phyloP scores from a whole-genome alignment of 176 grass and related monocot species.

The Rhynchospora breviuscula region DNA sequence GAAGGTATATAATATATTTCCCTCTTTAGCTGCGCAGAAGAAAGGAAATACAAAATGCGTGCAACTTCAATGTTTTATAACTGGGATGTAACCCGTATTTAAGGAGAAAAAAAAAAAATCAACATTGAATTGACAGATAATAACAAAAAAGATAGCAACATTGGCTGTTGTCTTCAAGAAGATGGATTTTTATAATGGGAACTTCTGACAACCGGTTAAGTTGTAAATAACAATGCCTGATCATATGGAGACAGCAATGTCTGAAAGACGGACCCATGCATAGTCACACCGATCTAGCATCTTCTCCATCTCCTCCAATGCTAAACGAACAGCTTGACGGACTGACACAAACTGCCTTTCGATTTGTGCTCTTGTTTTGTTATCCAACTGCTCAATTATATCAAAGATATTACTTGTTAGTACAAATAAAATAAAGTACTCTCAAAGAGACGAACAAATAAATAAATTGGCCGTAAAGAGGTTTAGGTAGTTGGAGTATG shows the following conservation, averaged over 20 bases:
- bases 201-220: background rate
- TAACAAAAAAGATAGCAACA: background rate
- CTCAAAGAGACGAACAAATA: background rate
- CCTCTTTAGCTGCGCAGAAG: background rate
- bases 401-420: conserved; percentile 20
- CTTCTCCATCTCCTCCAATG: conserved; percentile 62
- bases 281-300: conserved; percentile 72
- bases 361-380: conserved; percentile 41
- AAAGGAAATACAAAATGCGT: background rate
- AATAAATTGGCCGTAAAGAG: background rate
- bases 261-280: conserved; percentile 71
- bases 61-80: background rate
- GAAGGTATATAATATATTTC: background rate
- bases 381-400: conserved; percentile 58
- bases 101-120: too few relatives aligned
- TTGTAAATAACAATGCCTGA: background rate
- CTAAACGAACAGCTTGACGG: conserved; percentile 40
- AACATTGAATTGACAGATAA: background rate
- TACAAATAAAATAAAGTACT: background rate
- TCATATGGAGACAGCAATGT: conserved; percentile 66
- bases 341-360: conserved; percentile 58
- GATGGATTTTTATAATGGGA: background rate
- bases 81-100: background rate
- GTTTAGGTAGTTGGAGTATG: background rate
- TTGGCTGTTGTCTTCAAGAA: background rate